A percentile compares a stretch with the other conserved stretches of the same genome.
These are phyloP conservation scores for Amphichorda felina DNA, from an alignment of 2,329 filamentous ascomycete species.

Conservation along the genomic window DNA sequence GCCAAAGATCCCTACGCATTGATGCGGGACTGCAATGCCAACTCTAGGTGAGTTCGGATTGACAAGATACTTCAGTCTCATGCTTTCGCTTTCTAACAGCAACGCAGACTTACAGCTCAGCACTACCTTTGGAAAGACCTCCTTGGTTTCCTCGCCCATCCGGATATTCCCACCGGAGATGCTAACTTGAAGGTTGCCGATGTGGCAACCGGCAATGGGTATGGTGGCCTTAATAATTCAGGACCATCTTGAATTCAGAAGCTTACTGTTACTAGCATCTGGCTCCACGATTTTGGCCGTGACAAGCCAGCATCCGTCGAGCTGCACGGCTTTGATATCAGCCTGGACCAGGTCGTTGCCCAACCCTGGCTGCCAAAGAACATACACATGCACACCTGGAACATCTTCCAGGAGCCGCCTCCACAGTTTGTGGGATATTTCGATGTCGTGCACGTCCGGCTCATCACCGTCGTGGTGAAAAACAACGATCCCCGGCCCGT, in stretches of 20 bases:
- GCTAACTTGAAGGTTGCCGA: constrained; percentile 2
- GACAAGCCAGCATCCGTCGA: constrained; percentile 1
- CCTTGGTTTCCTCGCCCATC: constrained; percentile 3
- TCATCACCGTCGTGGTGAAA: constrained; percentile 3
- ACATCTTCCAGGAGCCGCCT: constrained; percentile 4
- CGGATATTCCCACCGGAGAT: constrained; percentile 1
- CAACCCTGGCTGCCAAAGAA: constrained; percentile 2
- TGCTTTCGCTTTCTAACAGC: not conserved
- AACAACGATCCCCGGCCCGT: constrained; percentile 3
- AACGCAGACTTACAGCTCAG: constrained; percentile 3
- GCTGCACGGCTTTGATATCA: constrained; percentile 4
- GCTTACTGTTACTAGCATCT: constrained; percentile 1
- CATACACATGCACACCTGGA: constrained; percentile 2
- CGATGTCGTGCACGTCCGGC: constrained; percentile 4
- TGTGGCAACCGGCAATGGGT: constrained; percentile 4
- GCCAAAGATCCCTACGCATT: not conserved
- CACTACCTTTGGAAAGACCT: constrained; percentile 4
- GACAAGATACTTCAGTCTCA: not conserved
- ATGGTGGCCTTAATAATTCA: not conserved
- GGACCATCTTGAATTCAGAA: not conserved
- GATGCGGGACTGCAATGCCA: constrained; percentile 2
- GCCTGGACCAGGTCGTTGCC: constrained; percentile 2
- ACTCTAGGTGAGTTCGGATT: constrained; percentile 1
- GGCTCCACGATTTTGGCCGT: constrained; percentile 3
- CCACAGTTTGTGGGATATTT: constrained; percentile 1